Evolutionary conservation across 2,329 filamentous ascomycete genomes (phyloP), one percentile per base, ranked within the genome.

Genomic region (Neophaeococcomyces mojaviensis): DNA sequence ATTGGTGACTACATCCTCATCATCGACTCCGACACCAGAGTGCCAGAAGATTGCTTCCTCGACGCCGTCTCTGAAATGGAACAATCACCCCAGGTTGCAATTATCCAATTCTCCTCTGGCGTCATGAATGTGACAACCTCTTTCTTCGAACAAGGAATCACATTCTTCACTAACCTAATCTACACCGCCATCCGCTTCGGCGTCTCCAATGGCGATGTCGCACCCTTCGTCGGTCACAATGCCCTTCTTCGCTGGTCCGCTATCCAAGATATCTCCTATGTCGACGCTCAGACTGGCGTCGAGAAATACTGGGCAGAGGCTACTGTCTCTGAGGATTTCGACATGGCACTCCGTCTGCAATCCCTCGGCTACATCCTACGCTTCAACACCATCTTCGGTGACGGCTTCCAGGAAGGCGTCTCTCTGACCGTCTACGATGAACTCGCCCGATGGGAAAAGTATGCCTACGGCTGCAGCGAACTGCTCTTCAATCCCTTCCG

Each of bases 361-460:
- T 79, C 77, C 52, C 69, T 69, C 15, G 82, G 82, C 19, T 85
- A 83, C 61, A 72, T 79, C 30, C 77, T 86, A 37, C 81, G 84
- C 10, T 70, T 87, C 1, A 84, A 77, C 9, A 75, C 80, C 0
- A 88, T 86, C 65, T 78, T 81, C 44, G 76, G 77, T 30, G 76
- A 79, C 4, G 82, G 78, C 5, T 88, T 87, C 66, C 79, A 86
- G 58, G 86, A 90, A 62, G 86, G 86, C 53, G 86, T 90, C 44
- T 89, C 86, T 1, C 70, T 90, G 47, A 90, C 86, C 0, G 84
- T 90, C 8, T 88, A 90, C 60, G 86, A 90, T 64, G 86, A 90
- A 64, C 72, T 90, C 49, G 82, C 84, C 2, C 82, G 86, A 47
- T 90, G 86, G 86, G 86, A 90, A 61, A 90, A 90, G 66, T 88